These are phyloP conservation scores for Allium sativum DNA, from an alignment of 106 monocot genomes.

Conservation along the genomic window DNA sequence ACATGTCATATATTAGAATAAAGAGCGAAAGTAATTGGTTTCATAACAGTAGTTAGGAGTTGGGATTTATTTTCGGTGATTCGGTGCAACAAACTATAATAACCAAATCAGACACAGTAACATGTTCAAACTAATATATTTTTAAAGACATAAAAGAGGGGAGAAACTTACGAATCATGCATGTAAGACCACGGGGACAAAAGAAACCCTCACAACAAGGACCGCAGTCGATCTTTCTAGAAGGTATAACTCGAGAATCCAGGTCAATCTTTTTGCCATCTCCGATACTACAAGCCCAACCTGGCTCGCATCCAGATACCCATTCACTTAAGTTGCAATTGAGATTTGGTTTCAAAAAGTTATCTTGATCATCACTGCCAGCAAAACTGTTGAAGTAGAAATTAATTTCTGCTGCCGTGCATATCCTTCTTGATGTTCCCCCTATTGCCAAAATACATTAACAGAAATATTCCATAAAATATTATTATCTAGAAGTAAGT, in stretches of 20 bases:
- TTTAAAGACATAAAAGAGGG: too few relatives aligned
- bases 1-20: too few relatives aligned
- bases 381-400: slow-evolving; percentile 66
- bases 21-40: too few relatives aligned
- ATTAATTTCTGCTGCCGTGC: slow-evolving; percentile 80
- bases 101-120: too few relatives aligned
- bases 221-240: slow-evolving; percentile 19
- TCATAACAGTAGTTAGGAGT: too few relatives aligned
- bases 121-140: too few relatives aligned
- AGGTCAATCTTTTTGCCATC: slow-evolving; percentile 35
- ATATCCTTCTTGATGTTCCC: slow-evolving; percentile 47
- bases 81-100: too few relatives aligned
- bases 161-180: slow-evolving; percentile 36
- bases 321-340: slow-evolving; percentile 83
- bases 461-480: too few relatives aligned
- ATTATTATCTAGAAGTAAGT: too few relatives aligned
- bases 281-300: slow-evolving; percentile 74
- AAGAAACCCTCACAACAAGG: slow-evolving; percentile 70
- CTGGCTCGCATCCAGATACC: slow-evolving; percentile 79
- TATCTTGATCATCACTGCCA: slow-evolving; percentile 8
- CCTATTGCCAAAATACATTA: slow-evolving; percentile 19
- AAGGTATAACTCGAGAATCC: slow-evolving; percentile 40
- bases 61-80: too few relatives aligned
- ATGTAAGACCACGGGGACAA: slow-evolving; percentile 61
- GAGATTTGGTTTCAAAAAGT: slow-evolving; percentile 60